A percentile compares a stretch with the other conserved stretches of the same genome.
These are phyloP conservation scores for Mycena alexandri DNA, from an alignment of 768 basidiomycete species.

Conservation along the genomic window DNA sequence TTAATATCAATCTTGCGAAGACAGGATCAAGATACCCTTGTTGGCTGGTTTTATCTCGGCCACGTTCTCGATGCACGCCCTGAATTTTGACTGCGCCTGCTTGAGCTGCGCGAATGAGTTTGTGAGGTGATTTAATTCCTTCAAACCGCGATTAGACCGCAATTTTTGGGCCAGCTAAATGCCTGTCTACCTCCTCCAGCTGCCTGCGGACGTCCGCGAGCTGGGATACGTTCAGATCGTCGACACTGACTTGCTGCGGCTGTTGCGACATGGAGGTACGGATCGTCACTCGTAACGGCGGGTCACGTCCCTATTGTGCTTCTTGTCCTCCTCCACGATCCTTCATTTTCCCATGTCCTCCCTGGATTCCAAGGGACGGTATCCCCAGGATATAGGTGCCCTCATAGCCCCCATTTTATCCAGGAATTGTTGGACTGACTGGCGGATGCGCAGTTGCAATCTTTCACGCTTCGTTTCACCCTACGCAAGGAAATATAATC, in stretches of 20 bases:
- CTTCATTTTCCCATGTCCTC: slow-evolving; percentile 30
- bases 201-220: slow-evolving; percentile 91
- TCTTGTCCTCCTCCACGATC: slow-evolving; percentile 15
- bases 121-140: slow-evolving; percentile 95
- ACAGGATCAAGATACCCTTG: slow-evolving; percentile 51
- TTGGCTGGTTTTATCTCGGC: slow-evolving; percentile 80
- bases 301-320: slow-evolving; percentile 11
- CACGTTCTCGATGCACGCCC: slow-evolving; percentile 85
- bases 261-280: slow-evolving; percentile 51
- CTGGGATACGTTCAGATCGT: slow-evolving; percentile 88
- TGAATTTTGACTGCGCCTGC: slow-evolving; percentile 94
- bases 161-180: slow-evolving; percentile 1
- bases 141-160: slow-evolving; percentile 15
- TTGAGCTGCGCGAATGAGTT: slow-evolving; percentile 94
- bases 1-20: too few species aligned
- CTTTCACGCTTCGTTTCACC: slow-evolving; percentile 89
- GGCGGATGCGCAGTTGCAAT: slow-evolving; percentile 70
- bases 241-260: slow-evolving; percentile 80
- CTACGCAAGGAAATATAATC: slow-evolving; percentile 82
- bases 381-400: slow-evolving; percentile 69
- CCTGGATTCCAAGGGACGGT: slow-evolving; percentile 38
- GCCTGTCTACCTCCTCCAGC: slow-evolving; percentile 83
- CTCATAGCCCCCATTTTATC: slow-evolving; percentile 7
- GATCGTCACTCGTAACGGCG: slow-evolving; percentile 22
- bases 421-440: background rate